Conservation (phyloP, 1,284 basidiomycete genomes). For the Hymenochaete sp. region DNA sequence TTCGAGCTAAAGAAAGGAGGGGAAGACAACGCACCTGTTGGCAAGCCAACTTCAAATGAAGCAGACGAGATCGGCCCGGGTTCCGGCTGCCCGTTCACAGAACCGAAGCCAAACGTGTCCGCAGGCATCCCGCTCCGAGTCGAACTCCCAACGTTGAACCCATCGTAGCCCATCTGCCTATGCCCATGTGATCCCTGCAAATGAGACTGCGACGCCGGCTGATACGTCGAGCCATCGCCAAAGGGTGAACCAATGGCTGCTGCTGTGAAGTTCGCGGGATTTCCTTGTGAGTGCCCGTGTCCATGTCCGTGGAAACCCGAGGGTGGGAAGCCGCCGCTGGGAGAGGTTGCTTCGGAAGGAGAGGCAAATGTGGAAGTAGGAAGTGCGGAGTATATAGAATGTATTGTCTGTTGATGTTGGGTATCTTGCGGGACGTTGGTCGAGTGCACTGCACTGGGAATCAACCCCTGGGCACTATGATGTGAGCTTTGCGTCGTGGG, state of each 20-base stretch:
- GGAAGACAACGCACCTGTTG: too few species aligned
- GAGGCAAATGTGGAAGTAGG: not conserved
- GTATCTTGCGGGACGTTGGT: not conserved
- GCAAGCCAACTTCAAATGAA: too few species aligned
- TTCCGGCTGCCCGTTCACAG: too few species aligned
- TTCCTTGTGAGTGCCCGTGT: not conserved
- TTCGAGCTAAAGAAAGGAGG: too few species aligned
- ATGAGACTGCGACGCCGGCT: too few species aligned
- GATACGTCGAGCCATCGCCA: not conserved
- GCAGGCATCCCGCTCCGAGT: too few species aligned
- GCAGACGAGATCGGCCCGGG: too few species aligned
- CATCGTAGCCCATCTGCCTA: too few species aligned
- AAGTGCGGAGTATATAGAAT: not conserved
- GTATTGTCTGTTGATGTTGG: not conserved
- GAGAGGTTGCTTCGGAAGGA: not conserved
- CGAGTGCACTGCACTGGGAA: not conserved
- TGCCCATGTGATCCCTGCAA: too few species aligned
- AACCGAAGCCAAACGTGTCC: too few species aligned
- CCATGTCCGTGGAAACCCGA: not conserved
- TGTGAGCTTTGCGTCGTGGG: not conserved
- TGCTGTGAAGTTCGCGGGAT: not conserved
- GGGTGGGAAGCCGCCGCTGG: not conserved
- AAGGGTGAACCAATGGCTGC: not conserved
- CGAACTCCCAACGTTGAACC: too few species aligned
- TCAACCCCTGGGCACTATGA: not conserved